A percentile compares a stretch with the other conserved stretches of the same genome.
phyloP scores from a whole-genome alignment of 345 rosid genomes.

The Streptanthus diversifolius region DNA sequence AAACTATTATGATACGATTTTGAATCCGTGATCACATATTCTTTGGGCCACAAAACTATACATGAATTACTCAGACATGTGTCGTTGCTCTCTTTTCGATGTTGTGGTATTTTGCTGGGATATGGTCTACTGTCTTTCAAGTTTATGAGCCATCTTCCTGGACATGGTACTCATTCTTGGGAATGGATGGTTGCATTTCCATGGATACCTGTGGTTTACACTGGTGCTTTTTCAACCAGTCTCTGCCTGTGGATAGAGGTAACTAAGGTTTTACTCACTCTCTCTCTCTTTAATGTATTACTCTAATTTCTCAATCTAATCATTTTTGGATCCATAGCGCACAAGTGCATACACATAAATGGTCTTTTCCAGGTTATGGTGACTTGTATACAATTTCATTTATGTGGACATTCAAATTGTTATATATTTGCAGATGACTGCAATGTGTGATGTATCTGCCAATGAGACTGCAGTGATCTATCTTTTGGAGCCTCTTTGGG shows the following conservation, averaged over 20 bases:
- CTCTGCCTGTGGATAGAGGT: constrained; percentile 69
- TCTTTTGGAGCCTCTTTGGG: constrained; percentile 70
- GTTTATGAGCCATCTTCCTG: constrained; percentile 37
- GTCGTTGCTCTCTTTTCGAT: constrained; percentile 4
- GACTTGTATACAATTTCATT: not conserved
- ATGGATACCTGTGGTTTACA: constrained; percentile 63
- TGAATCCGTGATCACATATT: no score
- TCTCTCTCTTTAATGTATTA: not conserved
- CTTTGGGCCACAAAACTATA: no score
- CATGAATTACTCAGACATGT: constrained; percentile 12
- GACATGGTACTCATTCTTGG: constrained; percentile 47
- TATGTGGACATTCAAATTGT: not conserved
- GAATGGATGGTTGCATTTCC: constrained; percentile 53
- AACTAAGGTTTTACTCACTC: not conserved
- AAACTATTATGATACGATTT: no score
- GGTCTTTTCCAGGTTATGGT: not conserved
- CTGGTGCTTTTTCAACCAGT: constrained; percentile 54
- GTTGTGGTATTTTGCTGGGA: not conserved
- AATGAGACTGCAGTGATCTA: constrained; percentile 56
- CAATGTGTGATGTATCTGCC: constrained; percentile 59
- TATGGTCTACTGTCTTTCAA: not conserved
- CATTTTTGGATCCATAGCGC: not conserved
- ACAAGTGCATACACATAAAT: not conserved
- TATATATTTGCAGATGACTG: constrained; percentile 43
- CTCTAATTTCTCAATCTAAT: not conserved